These are phyloP conservation scores for Malassezia japonica DNA, from an alignment of 1,284 basidiomycete genomes.

Conservation along the genomic window DNA sequence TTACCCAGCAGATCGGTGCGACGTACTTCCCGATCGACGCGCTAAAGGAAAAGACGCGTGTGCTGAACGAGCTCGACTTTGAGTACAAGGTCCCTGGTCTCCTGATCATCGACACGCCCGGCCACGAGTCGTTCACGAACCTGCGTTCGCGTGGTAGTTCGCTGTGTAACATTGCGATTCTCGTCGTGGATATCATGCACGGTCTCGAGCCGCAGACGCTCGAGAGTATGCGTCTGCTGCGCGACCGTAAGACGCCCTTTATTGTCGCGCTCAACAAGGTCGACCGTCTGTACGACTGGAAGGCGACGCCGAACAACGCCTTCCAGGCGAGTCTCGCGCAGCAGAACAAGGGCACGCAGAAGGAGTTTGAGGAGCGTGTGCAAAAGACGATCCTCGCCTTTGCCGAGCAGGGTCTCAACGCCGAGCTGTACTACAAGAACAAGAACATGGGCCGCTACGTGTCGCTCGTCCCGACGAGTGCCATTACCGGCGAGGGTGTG, in stretches of 20 bases:
- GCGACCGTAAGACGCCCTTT: conserved; percentile 94
- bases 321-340: conserved; percentile 86
- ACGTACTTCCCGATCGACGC: conserved; percentile 99
- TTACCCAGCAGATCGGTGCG: conserved; percentile 99
- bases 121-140: conserved; percentile 99
- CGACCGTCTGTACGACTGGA: conserved; percentile 95
- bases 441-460: conserved; percentile 89
- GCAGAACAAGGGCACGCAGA: conserved; percentile 69
- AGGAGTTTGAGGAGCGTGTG: conserved; percentile 85
- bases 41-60: conserved; percentile 81
- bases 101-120: conserved; percentile 93
- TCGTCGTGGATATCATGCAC: conserved; percentile 99
- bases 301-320: conserved; percentile 76
- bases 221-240: conserved; percentile 83
- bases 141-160: conserved; percentile 90
- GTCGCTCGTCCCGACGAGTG: conserved; percentile 93
- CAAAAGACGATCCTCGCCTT: conserved; percentile 80
- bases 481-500: conserved; percentile 93
- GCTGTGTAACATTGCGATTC: conserved; percentile 95
- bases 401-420: conserved; percentile 93
- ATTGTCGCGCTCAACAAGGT: conserved; percentile 99
- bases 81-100: conserved; percentile 97
- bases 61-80: conserved; percentile 74
- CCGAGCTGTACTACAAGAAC: conserved; percentile 94
- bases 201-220: conserved; percentile 94